Conservation (phyloP, 306 rosid species). For the Quercus mongolica region DNA sequence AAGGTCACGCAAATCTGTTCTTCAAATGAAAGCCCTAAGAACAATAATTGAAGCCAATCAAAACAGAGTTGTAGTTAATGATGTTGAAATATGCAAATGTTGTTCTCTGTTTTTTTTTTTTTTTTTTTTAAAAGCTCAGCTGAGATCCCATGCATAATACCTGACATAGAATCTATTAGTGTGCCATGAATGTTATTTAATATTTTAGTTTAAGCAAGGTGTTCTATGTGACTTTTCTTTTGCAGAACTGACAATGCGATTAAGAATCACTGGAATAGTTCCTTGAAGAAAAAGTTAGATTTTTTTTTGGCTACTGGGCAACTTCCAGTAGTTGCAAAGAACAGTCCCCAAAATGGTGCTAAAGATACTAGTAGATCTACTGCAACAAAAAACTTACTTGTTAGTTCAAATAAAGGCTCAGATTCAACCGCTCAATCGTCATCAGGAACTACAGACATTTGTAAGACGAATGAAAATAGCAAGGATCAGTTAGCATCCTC, state of each 20-base stretch:
- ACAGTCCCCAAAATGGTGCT: constrained; percentile 44
- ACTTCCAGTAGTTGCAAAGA: constrained; percentile 80
- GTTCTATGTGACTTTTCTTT: constrained; percentile 3
- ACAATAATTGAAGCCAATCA: constrained; percentile 4
- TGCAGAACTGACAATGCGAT: constrained; percentile 97
- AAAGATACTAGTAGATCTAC: constrained; percentile 50
- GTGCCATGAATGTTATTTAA: neutral
- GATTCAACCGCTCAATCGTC: constrained; percentile 65
- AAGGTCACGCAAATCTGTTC: constrained; percentile 1
- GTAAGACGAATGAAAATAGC: constrained; percentile 51
- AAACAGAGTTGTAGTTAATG: neutral
- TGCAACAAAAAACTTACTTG: constrained; percentile 40
- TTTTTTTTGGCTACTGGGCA: constrained; percentile 82
- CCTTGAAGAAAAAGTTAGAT: constrained; percentile 91
- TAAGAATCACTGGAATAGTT: constrained; percentile 99
- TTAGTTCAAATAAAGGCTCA: constrained; percentile 51
- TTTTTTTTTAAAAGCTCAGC: neutral
- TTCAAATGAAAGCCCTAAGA: constrained; percentile 1
- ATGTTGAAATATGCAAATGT: neutral
- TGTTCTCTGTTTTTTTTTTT: neutral
- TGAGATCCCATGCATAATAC: neutral
- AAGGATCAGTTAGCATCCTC: constrained; percentile 65
- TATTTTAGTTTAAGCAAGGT: constrained; percentile 8
- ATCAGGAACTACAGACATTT: constrained; percentile 52
- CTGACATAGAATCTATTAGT: neutral